These are phyloP conservation scores for Xerophyta viscosa DNA, from an alignment of 106 monocot species.

Conservation along the genomic window DNA sequence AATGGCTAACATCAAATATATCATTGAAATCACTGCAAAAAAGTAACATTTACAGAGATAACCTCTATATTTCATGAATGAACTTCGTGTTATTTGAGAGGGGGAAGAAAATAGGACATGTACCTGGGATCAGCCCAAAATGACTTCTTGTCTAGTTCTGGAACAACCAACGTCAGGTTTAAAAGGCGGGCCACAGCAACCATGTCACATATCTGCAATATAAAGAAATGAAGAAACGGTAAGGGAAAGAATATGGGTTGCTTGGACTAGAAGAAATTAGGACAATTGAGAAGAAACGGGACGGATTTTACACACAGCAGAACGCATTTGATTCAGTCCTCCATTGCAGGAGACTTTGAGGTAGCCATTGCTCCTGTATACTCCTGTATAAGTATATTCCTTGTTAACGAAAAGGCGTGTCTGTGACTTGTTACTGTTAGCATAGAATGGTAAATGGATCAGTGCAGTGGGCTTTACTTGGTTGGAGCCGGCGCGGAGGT, in stretches of 20 bases:
- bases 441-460: no score
- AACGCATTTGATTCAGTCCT: constrained; percentile 95
- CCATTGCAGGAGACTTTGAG: constrained; percentile 93
- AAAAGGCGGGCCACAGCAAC: constrained; percentile 70
- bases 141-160: constrained; percentile 91
- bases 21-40: constrained; percentile 77
- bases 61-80: no score
- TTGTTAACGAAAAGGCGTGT: not conserved
- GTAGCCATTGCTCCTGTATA: constrained; percentile 79
- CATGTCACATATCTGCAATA: constrained; percentile 95
- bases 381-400: constrained; percentile 34
- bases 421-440: constrained; percentile 4
- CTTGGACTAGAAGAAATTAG: no score
- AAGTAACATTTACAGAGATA: no score
- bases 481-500: not conserved
- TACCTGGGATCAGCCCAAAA: constrained; percentile 99
- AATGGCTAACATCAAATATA: constrained; percentile 89
- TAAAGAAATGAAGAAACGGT: constrained; percentile 7
- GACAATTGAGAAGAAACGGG: not conserved
- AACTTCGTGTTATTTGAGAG: not conserved
- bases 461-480: no score
- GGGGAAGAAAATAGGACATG: not conserved
- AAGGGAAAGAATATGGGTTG: not conserved
- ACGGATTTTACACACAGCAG: constrained; percentile 49
- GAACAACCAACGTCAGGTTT: constrained; percentile 82